Base-by-base conservation (phyloP, 441 rosid genomes). In the Erodium texanum region DNA sequence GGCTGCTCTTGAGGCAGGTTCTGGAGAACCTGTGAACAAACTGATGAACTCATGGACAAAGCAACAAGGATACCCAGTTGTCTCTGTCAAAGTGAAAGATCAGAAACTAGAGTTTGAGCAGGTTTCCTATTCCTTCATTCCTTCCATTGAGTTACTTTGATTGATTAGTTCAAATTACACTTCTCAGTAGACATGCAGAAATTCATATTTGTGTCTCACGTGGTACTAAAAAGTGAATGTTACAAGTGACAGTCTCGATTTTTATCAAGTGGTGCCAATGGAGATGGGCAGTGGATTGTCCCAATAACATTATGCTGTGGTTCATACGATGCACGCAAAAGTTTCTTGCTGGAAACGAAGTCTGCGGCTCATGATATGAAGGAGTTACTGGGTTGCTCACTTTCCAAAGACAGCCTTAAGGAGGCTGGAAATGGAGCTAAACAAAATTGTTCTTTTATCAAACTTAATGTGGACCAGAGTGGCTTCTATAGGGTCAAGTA, bases 401-500 rank as follows among this genome's bases (percentile, higher is more conserved):
- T 63, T 63, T 11, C 41, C 19, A 14, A 63, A 63, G 66, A 27
- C 66, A 29, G 78, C 48, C 29, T 27, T 27, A 27, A 27, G 29
- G 29, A 27, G 29, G 29, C 29, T 27, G 29, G 29, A 27, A 27
- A 27, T 27, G 29, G 4, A 27, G 29, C 29, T 27, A 27, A 27
- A 27, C 29, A 27, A 27, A 27, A 50, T 62, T 80, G 75, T 66
- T 45, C 80, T 64, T 93, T 96, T 95, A 75, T 88, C 65, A 93
- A 93, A 78, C 72, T 93, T 65, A 93, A 93, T 72, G 87, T 87
- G 65, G 80, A 87, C 71, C 97, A 87, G 81, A 74, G 92, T 73
- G 99, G 99, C 69, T 93, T 93, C 83, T 89, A 91, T 68, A 81
- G 96, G 72, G 96, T 91, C 75, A 94, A 91, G 78, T 91, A 93